These are phyloP conservation scores for Globisporangium barbulae DNA, from an alignment of 352 stramenopile species.

Conservation along the genomic window DNA sequence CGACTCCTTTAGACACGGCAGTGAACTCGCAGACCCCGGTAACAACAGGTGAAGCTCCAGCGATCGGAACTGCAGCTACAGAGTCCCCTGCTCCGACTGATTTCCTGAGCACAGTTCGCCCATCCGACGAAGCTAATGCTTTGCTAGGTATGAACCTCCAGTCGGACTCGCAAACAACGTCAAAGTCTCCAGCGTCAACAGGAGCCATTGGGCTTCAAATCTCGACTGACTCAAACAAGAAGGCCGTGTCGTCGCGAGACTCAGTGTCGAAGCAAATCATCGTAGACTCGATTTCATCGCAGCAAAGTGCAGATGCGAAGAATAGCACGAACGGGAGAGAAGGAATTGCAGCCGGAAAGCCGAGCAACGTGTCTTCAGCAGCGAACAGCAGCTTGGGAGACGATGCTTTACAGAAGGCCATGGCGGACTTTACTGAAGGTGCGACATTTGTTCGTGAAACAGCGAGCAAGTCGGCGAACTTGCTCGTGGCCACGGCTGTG, in stretches of 20 bases:
- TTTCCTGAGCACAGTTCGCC: constrained; percentile 10
- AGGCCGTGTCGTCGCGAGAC: constrained; percentile 2
- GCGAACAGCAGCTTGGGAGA: background rate
- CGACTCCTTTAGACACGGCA: background rate
- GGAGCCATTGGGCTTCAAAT: constrained; percentile 1
- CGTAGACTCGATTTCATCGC: background rate
- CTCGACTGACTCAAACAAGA: constrained; percentile 11
- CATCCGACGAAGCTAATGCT: background rate
- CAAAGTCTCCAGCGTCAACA: constrained; percentile 2
- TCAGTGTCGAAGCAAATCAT: background rate
- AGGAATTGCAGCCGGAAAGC: background rate
- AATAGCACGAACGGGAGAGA: background rate
- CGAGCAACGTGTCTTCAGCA: background rate
- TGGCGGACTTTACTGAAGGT: constrained; percentile 19
- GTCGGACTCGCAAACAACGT: background rate
- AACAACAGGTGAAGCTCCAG: background rate
- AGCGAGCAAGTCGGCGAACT: constrained; percentile 39
- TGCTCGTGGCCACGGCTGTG: constrained; percentile 53
- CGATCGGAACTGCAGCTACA: background rate
- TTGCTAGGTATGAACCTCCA: background rate
- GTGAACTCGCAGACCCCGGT: background rate
- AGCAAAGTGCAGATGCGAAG: background rate
- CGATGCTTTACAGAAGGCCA: background rate
- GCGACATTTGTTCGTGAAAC: constrained; percentile 23
- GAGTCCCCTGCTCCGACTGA: background rate